Evolutionary conservation across 75 land plant species (phyloP), one percentile per base, ranked within the genome.

Genomic region (Cupressus sempervirens): DNA sequence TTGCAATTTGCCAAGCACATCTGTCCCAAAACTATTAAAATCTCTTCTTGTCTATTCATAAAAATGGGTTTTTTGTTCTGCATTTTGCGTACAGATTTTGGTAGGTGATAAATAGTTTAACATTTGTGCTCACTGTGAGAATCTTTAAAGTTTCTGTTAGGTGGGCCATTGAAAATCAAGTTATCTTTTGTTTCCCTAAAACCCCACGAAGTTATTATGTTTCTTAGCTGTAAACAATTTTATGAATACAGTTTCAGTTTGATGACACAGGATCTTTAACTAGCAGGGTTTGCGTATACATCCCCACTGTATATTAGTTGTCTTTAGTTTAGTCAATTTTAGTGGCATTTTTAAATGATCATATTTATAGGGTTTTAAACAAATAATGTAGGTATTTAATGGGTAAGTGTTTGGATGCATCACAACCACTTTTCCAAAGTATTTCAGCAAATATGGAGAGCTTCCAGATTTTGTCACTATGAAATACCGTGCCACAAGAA

Each of bases 401-500:
- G 81, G 81, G 52, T 45, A 54, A 34, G 6, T 54, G 29, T 82
- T 82, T 53, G 82, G 35, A 82, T 90, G 86, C 85, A 89, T 56
- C 65, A 89, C 72, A 80, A 86, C 84, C 36, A 82, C 65, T 4
- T 82, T 82, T 52, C 77, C 84, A 48, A 87, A 86, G 41, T 88
- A 91, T 83, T 91, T 91, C 89, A 88, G 85, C 89, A 90, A 91
- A 84, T 91, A 91, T 90, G 92, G 92, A 52, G 92, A 91, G 81
- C 86, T 91, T 48, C 90, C 83, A 38, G 91, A 91, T 62, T 89
- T 91, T 30, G 92, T 91, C 32, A 91, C 90, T n/a, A 91, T 91
- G 92, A 91, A 85, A 46, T 89, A 91, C 67, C 87, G 89, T 26
- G 73, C 75, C 62, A 90, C 91, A 34, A 91, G 91, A 5, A 88